Evolutionary conservation across 768 basidiomycete species (phyloP).

Genomic region (Rhodosporidiobolus odoratus): DNA sequence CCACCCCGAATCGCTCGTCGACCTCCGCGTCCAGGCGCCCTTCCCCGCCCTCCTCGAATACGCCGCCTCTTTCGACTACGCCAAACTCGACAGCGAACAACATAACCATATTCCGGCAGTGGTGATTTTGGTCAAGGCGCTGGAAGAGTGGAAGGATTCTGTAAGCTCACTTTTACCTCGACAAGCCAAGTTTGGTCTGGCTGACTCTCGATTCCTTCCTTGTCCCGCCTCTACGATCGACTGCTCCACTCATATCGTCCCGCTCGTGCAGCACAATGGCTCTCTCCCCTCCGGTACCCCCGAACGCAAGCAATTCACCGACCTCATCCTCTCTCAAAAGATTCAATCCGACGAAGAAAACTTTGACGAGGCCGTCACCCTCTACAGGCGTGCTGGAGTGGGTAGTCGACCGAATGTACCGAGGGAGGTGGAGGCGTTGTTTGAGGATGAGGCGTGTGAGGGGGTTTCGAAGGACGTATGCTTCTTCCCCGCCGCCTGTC

Average conservation of each 20-base stretch:
- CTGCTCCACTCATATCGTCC: no score
- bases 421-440: conserved; percentile 60
- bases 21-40: conserved; percentile 77
- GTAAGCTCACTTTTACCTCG: conserved; percentile 50
- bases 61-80: conserved; percentile 65
- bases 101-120: conserved; percentile 88
- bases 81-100: conserved; percentile 75
- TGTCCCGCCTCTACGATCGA: neutral
- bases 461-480: conserved; percentile 50
- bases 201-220: no score
- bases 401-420: conserved; percentile 52
- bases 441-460: conserved; percentile 58
- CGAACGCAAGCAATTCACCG: conserved; percentile 76
- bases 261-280: conserved; percentile 59
- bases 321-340: conserved; percentile 58
- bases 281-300: conserved; percentile 54
- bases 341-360: conserved; percentile 77
- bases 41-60: conserved; percentile 76
- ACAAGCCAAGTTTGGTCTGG: no score
- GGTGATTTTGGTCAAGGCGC: conserved; percentile 72
- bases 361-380: conserved; percentile 86
- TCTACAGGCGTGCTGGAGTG: conserved; percentile 54
- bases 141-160: conserved; percentile 74
- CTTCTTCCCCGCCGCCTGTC: neutral
- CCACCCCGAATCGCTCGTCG: conserved; percentile 62